Base-by-base conservation (phyloP, 1,284 basidiomycete species). In the Leccinum subspadiceum region DNA sequence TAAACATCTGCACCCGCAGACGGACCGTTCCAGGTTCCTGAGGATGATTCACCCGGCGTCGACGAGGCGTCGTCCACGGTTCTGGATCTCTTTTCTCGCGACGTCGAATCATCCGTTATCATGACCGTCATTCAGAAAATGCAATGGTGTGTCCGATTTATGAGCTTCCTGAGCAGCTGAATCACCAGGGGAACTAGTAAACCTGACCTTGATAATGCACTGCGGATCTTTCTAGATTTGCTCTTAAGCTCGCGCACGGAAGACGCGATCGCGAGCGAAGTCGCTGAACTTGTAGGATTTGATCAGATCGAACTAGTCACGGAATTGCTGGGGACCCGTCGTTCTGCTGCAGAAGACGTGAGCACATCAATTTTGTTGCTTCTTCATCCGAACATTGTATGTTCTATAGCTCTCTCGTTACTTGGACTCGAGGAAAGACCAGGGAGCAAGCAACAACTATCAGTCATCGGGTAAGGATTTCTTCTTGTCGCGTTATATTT, bases 261-360 rank as follows among this genome's bases (percentile, higher is more conserved):
- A 64, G 91, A 94, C 51, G 84, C 84, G n/a, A 87, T 96, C 33
- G 92, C 93, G 26, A 83, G 79, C 35, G 88, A 92, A 64, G 74
- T 97, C 2, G 86, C 84, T 2, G 94, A 97, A 64, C 77, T 91
- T n/a, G 76, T 96, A 54, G 96, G 96, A 0, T 94, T 90, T 68
- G 93, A 96, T 63, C 84, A 92, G 31, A 84, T 95, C 37, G 93
- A 93, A 50, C 73, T 87, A 51, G 83, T 82, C 26, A 80, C 79
- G 76, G 79, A 84, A 50, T 79, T 91, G 44, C 68, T 91, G 6
- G 66, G 75, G 20, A 74, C 81, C 55, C 82, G 89, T 35, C 61
- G 62, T 8, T 66, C 68, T 0, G 68, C 83, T 33, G 72, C 72
- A 24, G 65, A 76, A 63, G 74, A 83, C 68, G 86, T 84, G 58